A percentile compares a stretch with the other conserved stretches of the same genome.
Evolutionary conservation across 2,329 filamentous ascomycete species (phyloP).

Genomic region (Elsinoe ampelina): DNA sequence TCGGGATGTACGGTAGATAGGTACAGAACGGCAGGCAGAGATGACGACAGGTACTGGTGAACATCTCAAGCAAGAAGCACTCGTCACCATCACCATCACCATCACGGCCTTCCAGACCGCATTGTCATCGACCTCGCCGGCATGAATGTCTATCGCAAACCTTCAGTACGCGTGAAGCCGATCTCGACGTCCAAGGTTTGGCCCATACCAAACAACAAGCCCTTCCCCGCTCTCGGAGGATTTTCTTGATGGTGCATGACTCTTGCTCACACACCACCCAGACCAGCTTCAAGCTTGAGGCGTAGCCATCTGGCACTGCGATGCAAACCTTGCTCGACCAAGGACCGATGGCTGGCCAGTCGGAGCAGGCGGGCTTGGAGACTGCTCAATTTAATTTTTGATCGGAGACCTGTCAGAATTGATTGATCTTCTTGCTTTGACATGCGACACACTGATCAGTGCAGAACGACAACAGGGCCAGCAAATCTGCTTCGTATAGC

Average conservation of each 20-base stretch:
- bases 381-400: not conserved
- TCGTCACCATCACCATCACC: not conserved
- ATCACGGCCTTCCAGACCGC: not conserved
- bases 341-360: not conserved
- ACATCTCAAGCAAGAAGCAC: not conserved
- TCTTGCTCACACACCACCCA: not conserved
- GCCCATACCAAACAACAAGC: not conserved
- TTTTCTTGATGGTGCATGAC: not conserved
- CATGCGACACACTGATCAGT: not conserved
- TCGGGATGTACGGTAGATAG: not conserved
- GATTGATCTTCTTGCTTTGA: not conserved
- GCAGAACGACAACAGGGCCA: no score
- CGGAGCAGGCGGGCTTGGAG: not conserved
- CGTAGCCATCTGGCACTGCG: not conserved
- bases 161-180: not conserved
- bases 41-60: not conserved
- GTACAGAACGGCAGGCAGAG: not conserved
- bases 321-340: not conserved
- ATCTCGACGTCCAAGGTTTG: not conserved
- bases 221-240: conserved; percentile 6
- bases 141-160: not conserved
- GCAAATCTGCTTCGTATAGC: no score
- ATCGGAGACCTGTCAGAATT: not conserved
- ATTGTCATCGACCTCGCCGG: not conserved
- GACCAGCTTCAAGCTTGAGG: not conserved